Percentiles rank a stretch among this genome's conserved stretches.
Evolutionary conservation across 1,139 yeast genomes (phyloP).

Genomic region (Kurtzmaniella quercitrusa): DNA sequence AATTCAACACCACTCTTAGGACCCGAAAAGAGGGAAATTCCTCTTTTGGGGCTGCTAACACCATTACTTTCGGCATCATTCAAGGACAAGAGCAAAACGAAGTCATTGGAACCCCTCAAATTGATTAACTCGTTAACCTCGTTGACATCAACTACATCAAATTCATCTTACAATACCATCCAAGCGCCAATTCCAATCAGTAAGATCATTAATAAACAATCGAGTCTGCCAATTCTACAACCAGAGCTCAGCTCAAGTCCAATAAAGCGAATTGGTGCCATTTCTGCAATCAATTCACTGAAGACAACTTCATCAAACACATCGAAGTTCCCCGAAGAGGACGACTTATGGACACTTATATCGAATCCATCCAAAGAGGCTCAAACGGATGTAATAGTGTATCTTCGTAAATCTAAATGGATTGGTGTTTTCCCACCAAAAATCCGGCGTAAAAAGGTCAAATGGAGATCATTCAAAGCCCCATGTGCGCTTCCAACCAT

Average conservation of each 20-base stretch:
- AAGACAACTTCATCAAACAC: not conserved
- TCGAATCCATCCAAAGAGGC: conserved; percentile 64
- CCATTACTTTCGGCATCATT: not conserved
- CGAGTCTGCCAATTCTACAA: not conserved
- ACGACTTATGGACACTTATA: conserved; percentile 58
- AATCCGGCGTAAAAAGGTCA: conserved; percentile 62
- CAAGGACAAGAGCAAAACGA: not conserved
- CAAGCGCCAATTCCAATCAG: not conserved
- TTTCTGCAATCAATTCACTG: not conserved
- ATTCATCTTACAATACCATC: not conserved
- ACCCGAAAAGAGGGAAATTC: not conserved
- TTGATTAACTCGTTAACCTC: not conserved
- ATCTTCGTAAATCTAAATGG: conserved; percentile 62
- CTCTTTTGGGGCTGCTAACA: not conserved
- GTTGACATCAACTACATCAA: not conserved
- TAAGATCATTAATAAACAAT: not conserved
- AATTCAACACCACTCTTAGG: not conserved
- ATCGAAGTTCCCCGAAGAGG: not conserved
- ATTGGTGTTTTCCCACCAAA: conserved; percentile 77
- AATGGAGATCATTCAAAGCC: conserved; percentile 89
- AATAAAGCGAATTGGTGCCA: not conserved
- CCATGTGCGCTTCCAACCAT: conserved; percentile 91
- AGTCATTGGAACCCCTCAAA: not conserved
- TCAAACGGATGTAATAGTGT: conserved; percentile 37
- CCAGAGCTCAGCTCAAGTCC: conserved; percentile 1